Percentiles rank a stretch among this genome's conserved stretches.
Conservation (phyloP, 176 grass and related monocot genomes). For the Rhynchospora breviuscula region DNA sequence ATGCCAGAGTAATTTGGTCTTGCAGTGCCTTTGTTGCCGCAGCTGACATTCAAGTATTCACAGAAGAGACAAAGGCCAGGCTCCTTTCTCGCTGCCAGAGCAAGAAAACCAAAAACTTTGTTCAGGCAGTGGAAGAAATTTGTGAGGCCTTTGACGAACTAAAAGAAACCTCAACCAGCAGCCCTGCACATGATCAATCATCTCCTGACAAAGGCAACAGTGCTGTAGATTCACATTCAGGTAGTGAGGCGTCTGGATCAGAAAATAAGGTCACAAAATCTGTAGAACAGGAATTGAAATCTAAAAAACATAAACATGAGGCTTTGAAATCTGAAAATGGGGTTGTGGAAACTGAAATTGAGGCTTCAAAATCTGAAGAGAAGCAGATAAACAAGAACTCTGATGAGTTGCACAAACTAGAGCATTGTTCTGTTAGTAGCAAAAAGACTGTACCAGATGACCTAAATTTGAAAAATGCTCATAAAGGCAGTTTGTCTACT, state of each 20-base stretch:
- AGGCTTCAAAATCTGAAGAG: constrained; percentile 11
- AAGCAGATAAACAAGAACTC: neutral
- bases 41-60: constrained; percentile 82
- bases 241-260: neutral
- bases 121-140: constrained; percentile 73
- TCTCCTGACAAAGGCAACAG: neutral
- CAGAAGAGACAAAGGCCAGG: constrained; percentile 56
- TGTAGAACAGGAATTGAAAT: constrained; percentile 16
- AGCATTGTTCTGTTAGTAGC: constrained; percentile 8
- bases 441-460: neutral
- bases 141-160: constrained; percentile 69
- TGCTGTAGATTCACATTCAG: constrained; percentile 18
- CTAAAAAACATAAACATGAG: constrained; percentile 1
- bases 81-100: constrained; percentile 45
- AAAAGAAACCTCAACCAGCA: constrained; percentile 1
- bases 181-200: neutral
- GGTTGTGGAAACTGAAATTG: neutral
- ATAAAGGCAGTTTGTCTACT: constrained; percentile 24
- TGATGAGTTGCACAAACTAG: constrained; percentile 19
- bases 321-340: constrained; percentile 16
- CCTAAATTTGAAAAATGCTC: neutral
- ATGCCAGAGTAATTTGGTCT: constrained; percentile 23
- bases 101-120: constrained; percentile 54
- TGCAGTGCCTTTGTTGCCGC: constrained; percentile 73
- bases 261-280: constrained; percentile 1